These are phyloP conservation scores for Cyanodermella asteris DNA, from an alignment of 2,329 filamentous ascomycete species.

Conservation along the genomic window DNA sequence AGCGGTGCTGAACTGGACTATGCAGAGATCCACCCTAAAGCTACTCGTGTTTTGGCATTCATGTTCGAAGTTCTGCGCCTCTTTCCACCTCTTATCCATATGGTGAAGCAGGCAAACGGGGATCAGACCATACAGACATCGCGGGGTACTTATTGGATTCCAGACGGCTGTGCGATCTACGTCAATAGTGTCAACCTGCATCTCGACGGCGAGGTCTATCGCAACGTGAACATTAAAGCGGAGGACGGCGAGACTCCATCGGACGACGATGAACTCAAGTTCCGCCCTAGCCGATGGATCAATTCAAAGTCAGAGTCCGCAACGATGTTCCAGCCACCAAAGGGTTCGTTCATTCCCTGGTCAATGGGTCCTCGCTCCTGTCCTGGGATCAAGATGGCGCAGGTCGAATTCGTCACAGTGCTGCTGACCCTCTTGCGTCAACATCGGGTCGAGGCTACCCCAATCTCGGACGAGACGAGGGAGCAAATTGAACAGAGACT, in stretches of 20 bases:
- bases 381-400: constrained; percentile 31
- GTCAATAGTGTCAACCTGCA: too few species aligned
- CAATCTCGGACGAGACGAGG: constrained; percentile 8
- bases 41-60: too few species aligned
- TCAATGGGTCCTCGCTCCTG: constrained; percentile 27
- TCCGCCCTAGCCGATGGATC: constrained; percentile 21
- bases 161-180: too few species aligned
- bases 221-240: too few species aligned
- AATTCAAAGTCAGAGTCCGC: constrained; percentile 8
- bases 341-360: constrained; percentile 26
- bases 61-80: too few species aligned
- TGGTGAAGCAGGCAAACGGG: too few species aligned
- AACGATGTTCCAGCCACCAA: constrained; percentile 15
- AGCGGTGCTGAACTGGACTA: too few species aligned
- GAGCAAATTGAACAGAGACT: too few species aligned
- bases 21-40: too few species aligned
- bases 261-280: constrained; percentile 15
- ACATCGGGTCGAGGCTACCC: constrained; percentile 10
- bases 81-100: too few species aligned
- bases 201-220: constrained; percentile 1
- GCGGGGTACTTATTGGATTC: too few species aligned
- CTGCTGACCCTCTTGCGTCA: constrained; percentile 19
- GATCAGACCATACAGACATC: too few species aligned
- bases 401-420: constrained; percentile 31
- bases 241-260: constrained; percentile 6